Conservation (phyloP, 2,329 filamentous ascomycete genomes). For the Polytolypa hystricis region DNA sequence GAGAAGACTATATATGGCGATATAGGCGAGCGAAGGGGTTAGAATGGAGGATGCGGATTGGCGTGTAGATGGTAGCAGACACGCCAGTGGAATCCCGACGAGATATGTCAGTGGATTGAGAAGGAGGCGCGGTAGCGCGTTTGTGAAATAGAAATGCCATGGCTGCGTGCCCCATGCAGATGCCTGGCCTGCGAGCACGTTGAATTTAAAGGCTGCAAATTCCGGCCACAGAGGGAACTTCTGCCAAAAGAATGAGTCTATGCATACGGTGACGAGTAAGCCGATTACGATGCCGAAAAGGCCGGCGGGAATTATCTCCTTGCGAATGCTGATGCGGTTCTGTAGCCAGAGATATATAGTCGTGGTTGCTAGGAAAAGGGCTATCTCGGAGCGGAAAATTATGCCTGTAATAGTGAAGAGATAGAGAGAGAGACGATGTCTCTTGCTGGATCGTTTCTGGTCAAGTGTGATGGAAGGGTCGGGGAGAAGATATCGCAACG, state of each 20-base stretch:
- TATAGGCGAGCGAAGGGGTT: conserved; percentile 58
- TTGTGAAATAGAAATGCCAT: conserved; percentile 76
- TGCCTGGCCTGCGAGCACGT: conserved; percentile 72
- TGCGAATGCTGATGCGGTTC: conserved; percentile 42
- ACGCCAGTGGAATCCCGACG: conserved; percentile 41
- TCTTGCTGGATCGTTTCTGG: conserved; percentile 25
- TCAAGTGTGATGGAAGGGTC: conserved; percentile 17
- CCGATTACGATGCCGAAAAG: conserved; percentile 54
- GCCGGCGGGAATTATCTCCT: conserved; percentile 53
- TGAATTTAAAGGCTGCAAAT: conserved; percentile 79
- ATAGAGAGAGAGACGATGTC: conserved; percentile 55
- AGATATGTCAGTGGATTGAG: conserved; percentile 61
- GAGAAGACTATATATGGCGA: conserved; percentile 71
- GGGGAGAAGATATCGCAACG: conserved; percentile 40
- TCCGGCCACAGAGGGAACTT: conserved; percentile 73
- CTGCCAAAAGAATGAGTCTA: conserved; percentile 95
- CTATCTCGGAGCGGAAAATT: conserved; percentile 82
- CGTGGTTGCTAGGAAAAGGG: conserved; percentile 62
- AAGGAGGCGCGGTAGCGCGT: conserved; percentile 69
- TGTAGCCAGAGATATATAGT: conserved; percentile 53
- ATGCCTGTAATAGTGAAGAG: conserved; percentile 70
- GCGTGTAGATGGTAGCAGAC: conserved; percentile 43
- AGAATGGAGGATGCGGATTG: conserved; percentile 44
- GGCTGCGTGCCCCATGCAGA: conserved; percentile 80
- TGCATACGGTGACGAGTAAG: conserved; percentile 55